Evolutionary conservation across 805 yeast genomes (phyloP).

Genomic region (Sugiyamaella valdiviana): DNA sequence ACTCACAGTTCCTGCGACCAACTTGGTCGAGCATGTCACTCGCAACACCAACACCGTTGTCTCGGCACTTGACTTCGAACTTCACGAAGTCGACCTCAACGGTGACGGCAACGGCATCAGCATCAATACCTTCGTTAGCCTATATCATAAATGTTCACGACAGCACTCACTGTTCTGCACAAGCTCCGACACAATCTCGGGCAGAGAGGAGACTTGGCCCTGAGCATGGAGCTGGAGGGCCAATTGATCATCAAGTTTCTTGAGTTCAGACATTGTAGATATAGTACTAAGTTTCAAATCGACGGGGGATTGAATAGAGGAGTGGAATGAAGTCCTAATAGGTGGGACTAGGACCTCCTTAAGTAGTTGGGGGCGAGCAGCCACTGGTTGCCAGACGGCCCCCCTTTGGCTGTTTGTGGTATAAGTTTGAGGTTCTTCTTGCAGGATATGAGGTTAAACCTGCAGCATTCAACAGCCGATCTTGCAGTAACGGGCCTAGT

Average conservation of each 20-base stretch:
- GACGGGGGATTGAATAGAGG: no score
- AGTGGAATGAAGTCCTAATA: no score
- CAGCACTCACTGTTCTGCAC: constrained; percentile 3
- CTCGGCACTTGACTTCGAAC: constrained; percentile 36
- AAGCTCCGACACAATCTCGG: neutral
- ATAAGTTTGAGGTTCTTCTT: no score
- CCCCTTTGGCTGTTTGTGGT: no score
- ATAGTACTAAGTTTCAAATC: no score
- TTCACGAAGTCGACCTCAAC: constrained; percentile 8
- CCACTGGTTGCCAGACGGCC: no score
- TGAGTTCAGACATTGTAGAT: neutral
- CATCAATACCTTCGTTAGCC: constrained; percentile 21
- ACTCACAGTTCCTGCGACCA: constrained; percentile 36
- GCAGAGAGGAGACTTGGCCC: neutral
- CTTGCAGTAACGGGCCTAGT: no score
- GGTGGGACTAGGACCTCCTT: no score
- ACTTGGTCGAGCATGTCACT: neutral
- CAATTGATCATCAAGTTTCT: neutral
- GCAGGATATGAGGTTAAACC: no score
- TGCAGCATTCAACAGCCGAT: no score
- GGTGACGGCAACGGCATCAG: constrained; percentile 13
- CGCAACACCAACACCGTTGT: constrained; percentile 59
- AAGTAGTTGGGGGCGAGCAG: no score
- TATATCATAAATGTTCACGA: no score
- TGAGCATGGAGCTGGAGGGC: neutral